Conservation (phyloP, 257 asterid genomes). For the Gentiana straminea region DNA sequence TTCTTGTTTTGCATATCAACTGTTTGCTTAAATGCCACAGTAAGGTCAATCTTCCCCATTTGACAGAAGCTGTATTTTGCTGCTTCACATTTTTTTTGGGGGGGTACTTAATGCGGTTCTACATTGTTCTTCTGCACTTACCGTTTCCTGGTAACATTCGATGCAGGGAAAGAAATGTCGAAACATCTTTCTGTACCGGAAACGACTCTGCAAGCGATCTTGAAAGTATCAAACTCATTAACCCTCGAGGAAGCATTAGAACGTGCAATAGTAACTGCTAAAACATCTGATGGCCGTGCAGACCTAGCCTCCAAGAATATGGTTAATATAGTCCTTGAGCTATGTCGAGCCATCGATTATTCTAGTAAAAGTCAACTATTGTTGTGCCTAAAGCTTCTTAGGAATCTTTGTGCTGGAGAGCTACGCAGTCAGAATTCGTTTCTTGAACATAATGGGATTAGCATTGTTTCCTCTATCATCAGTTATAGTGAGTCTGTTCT, state of each 20-base stretch:
- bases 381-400: conserved; percentile 48
- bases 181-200: conserved; percentile 19
- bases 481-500: conserved; percentile 22
- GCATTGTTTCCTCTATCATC: conserved; percentile 27
- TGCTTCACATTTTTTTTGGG: no score
- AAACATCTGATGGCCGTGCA: conserved; percentile 42
- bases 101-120: no score
- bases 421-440: conserved; percentile 50
- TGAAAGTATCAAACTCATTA: conserved; percentile 27
- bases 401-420: conserved; percentile 89
- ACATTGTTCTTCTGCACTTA: no score
- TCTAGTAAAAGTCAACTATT: conserved; percentile 32
- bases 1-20: no score
- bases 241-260: conserved; percentile 38
- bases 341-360: conserved; percentile 34
- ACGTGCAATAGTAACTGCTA: conserved; percentile 47
- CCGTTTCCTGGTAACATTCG: no score
- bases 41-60: no score
- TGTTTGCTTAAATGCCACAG: no score
- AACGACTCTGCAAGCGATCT: conserved; percentile 25
- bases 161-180: conserved; percentile 2
- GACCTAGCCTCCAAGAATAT: conserved; percentile 42
- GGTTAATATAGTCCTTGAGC: conserved; percentile 29
- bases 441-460: conserved; percentile 52
- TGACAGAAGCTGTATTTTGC: no score